These are phyloP conservation scores for Echinochloa phyllopogon DNA, from an alignment of 176 grass and related monocot genomes.

Conservation along the genomic window DNA sequence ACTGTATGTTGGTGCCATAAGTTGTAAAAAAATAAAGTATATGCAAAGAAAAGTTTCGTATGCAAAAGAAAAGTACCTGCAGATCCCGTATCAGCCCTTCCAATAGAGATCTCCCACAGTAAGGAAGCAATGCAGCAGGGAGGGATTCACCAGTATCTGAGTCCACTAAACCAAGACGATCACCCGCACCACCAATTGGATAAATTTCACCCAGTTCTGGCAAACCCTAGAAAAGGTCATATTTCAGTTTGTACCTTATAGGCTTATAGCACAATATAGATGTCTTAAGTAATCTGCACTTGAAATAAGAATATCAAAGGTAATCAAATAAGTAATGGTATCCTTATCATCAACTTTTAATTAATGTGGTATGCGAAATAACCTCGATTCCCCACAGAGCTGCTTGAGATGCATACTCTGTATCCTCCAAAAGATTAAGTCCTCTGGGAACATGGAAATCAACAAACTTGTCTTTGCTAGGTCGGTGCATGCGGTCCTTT, in stretches of 20 bases:
- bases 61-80: slow-evolving; percentile 58
- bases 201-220: slow-evolving; percentile 98
- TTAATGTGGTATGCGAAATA: slow-evolving; percentile 40
- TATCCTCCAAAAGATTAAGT: slow-evolving; percentile 82
- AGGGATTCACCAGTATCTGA: slow-evolving; percentile 81
- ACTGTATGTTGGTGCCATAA: not conserved
- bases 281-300: not conserved
- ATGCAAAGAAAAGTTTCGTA: not conserved
- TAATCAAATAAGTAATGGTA: not conserved
- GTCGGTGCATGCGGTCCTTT: slow-evolving; percentile 43
- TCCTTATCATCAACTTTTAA: slow-evolving; percentile 19
- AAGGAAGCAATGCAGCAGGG: slow-evolving; percentile 92
- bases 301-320: not conserved
- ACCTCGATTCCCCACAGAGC: slow-evolving; percentile 97
- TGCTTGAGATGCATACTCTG: slow-evolving; percentile 86
- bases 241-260: slow-evolving; percentile 45
- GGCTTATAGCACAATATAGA: slow-evolving; percentile 21
- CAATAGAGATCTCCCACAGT: slow-evolving; percentile 82
- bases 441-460: slow-evolving; percentile 86
- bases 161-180: slow-evolving; percentile 90
- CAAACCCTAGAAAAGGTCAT: slow-evolving; percentile 81
- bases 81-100: slow-evolving; percentile 95
- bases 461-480: slow-evolving; percentile 55
- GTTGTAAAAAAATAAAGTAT: not conserved
- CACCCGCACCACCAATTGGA: slow-evolving; percentile 96